Percentiles rank a stretch among this genome's conserved stretches.
Evolutionary conservation across 805 yeast species (phyloP).

Genomic region (Suhomyces emberorum): DNA sequence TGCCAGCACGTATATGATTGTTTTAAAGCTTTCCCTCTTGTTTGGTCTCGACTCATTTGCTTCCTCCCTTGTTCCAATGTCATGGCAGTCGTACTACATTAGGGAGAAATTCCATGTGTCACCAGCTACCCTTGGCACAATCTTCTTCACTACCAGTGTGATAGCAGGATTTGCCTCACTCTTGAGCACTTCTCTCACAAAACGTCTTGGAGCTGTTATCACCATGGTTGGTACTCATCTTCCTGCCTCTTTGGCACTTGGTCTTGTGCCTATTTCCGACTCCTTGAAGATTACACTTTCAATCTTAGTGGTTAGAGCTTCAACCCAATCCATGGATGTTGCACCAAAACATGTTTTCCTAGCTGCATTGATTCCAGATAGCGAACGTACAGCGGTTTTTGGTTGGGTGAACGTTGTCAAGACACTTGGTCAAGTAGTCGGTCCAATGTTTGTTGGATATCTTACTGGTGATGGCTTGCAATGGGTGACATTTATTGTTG

Average conservation of each 20-base stretch:
- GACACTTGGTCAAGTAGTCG: constrained; percentile 39
- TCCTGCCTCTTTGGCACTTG: constrained; percentile 39
- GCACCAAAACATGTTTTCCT: constrained; percentile 48
- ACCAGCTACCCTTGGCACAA: constrained; percentile 35
- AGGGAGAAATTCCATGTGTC: constrained; percentile 32
- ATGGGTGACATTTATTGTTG: constrained; percentile 42
- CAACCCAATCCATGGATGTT: constrained; percentile 46
- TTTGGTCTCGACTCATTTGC: constrained; percentile 45
- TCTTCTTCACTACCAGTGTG: constrained; percentile 38
- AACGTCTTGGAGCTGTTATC: constrained; percentile 41
- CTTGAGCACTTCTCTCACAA: constrained; percentile 42
- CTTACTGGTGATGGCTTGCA: constrained; percentile 34
- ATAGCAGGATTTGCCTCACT: constrained; percentile 39
- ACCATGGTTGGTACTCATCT: constrained; percentile 46
- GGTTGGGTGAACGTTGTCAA: constrained; percentile 45
- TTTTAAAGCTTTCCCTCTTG: constrained; percentile 33
- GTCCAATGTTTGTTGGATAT: constrained; percentile 42
- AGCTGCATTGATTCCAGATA: constrained; percentile 37
- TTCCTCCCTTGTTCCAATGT: constrained; percentile 40
- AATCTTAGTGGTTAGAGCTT: constrained; percentile 32
- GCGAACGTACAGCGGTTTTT: constrained; percentile 42
- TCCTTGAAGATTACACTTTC: constrained; percentile 28
- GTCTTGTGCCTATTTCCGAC: constrained; percentile 37
- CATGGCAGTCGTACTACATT: constrained; percentile 47
- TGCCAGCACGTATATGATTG: constrained; percentile 16